Evolutionary conservation across 208 protist species (phyloP).

Genomic region (Leishmania tarentolae): DNA sequence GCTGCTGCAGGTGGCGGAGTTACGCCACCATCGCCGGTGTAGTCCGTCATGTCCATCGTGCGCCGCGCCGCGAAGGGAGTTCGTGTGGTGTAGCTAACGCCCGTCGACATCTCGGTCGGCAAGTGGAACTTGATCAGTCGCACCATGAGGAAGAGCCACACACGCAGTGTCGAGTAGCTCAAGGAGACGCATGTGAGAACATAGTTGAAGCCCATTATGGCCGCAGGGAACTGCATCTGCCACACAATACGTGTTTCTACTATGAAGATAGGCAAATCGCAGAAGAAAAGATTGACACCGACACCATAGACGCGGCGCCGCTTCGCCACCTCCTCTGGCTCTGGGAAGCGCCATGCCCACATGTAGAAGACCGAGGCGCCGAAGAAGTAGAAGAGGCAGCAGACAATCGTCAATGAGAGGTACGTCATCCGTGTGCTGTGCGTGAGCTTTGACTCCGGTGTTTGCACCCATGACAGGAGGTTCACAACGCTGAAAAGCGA

Average conservation of each 20-base stretch:
- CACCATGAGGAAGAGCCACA: constrained; percentile 87
- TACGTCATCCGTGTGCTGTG: constrained; percentile 44
- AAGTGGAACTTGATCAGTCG: constrained; percentile 74
- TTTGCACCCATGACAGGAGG: constrained; percentile 68
- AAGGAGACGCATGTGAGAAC: constrained; percentile 75
- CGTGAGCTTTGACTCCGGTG: constrained; percentile 32
- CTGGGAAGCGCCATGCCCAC: constrained; percentile 90
- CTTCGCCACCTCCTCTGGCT: constrained; percentile 87
- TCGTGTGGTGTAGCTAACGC: constrained; percentile 18
- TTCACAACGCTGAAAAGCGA: constrained; percentile 71
- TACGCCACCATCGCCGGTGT: constrained; percentile 5
- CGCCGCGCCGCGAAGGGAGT: neutral
- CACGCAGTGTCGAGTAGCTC: constrained; percentile 70
- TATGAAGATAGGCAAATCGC: constrained; percentile 82
- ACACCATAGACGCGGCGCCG: constrained; percentile 82
- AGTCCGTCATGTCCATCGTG: constrained; percentile 17
- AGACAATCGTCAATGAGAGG: constrained; percentile 70
- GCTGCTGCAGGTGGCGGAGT: neutral
- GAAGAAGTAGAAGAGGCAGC: constrained; percentile 69
- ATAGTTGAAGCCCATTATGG: constrained; percentile 73
- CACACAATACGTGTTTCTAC: constrained; percentile 81
- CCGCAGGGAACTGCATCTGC: constrained; percentile 52
- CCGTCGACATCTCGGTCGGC: constrained; percentile 16
- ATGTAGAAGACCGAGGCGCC: constrained; percentile 86
- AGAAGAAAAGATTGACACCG: constrained; percentile 73